phyloP scores from a whole-genome alignment of 108 stramenopile genomes.

The Nannochloropsis gaditana region DNA sequence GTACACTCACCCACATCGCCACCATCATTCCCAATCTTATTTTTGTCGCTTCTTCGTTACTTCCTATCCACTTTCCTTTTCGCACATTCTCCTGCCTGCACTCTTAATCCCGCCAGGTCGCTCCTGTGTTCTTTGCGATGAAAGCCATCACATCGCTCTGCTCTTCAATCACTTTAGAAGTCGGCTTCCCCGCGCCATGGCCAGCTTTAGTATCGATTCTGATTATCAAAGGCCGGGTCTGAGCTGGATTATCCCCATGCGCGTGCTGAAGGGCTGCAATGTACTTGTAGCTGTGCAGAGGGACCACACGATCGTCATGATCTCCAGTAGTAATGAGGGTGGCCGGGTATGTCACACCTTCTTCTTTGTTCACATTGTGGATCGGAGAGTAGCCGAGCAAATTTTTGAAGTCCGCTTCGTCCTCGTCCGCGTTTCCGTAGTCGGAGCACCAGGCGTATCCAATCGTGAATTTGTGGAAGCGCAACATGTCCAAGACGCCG shows the following conservation, averaged over 20 bases:
- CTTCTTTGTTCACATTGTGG: constrained; percentile 39
- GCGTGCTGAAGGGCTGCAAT: constrained; percentile 41
- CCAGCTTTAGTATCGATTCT: constrained; percentile 40
- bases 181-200: constrained; percentile 48
- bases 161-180: constrained; percentile 40
- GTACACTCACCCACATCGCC: too few species aligned
- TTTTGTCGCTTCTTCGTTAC: too few species aligned
- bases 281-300: constrained; percentile 53
- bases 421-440: constrained; percentile 89
- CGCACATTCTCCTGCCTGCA: too few species aligned
- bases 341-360: constrained; percentile 36
- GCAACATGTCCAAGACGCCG: constrained; percentile 87
- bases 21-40: too few species aligned
- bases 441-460: constrained; percentile 96
- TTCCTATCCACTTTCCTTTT: too few species aligned
- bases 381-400: constrained; percentile 63
- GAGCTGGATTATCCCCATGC: constrained; percentile 27
- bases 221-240: constrained; percentile 42
- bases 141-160: constrained; percentile 38
- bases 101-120: constrained; percentile 36
- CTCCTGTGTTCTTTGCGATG: constrained; percentile 48
- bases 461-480: constrained; percentile 62
- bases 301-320: constrained; percentile 49
- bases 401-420: constrained; percentile 73
- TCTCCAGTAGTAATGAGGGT: constrained; percentile 44